Evolutionary conservation across 2,329 filamentous ascomycete genomes (phyloP).

Genomic region (Phyllosticta paracitricarpa): DNA sequence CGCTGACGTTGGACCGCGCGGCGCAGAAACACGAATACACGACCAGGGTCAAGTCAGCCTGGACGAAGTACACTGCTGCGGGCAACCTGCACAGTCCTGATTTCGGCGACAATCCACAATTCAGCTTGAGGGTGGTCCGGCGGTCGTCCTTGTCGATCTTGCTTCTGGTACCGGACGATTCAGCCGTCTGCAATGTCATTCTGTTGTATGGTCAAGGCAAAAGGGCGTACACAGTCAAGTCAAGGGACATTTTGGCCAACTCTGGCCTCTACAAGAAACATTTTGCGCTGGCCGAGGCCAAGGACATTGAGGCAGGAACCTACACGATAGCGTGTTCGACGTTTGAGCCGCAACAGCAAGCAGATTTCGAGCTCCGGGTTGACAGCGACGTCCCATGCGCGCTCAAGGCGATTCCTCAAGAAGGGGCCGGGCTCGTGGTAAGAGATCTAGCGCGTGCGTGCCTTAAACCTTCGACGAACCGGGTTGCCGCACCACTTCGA

Average conservation of each 20-base stretch:
- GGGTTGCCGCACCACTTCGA: constrained; percentile 43
- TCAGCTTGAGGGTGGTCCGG: constrained; percentile 50
- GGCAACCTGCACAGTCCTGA: constrained; percentile 68
- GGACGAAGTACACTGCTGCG: constrained; percentile 72
- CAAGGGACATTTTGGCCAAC: constrained; percentile 68
- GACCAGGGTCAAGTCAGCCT: constrained; percentile 52
- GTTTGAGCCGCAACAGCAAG: constrained; percentile 70
- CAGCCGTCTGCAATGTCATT: constrained; percentile 74
- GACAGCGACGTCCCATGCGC: constrained; percentile 49
- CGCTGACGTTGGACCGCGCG: constrained; percentile 54
- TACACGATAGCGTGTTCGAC: constrained; percentile 90
- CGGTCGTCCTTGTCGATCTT: constrained; percentile 60
- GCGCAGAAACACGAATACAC: constrained; percentile 49
- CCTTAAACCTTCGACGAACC: constrained; percentile 42
- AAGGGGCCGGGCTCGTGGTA: constrained; percentile 65
- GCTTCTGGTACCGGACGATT: constrained; percentile 55
- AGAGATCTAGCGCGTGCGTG: constrained; percentile 46
- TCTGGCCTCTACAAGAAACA: constrained; percentile 84
- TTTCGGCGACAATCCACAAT: constrained; percentile 86
- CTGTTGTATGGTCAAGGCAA: constrained; percentile 68
- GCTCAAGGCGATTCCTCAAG: constrained; percentile 54
- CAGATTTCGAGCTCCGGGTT: constrained; percentile 66
- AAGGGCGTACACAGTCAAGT: constrained; percentile 58
- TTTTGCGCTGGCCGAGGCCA: constrained; percentile 58
- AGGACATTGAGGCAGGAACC: constrained; percentile 53